Evolutionary conservation across 2,329 filamentous ascomycete genomes (phyloP).

Genomic region (Aspergillus flavus): DNA sequence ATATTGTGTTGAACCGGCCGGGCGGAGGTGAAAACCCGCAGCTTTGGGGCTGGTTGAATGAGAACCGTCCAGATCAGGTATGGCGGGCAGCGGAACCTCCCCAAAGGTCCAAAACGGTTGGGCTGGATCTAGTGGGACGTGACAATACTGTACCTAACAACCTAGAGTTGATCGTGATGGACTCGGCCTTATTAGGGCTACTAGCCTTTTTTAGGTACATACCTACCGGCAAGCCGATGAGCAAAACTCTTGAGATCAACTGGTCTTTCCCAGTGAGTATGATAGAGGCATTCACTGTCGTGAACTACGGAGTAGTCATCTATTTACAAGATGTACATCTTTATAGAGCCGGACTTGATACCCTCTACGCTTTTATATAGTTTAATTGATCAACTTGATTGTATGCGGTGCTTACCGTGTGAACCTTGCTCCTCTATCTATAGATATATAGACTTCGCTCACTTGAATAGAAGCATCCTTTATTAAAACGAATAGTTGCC

Average conservation of each 20-base stretch:
- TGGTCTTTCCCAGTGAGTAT: neutral
- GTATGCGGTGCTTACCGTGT: neutral
- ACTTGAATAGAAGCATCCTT: neutral
- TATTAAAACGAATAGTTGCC: neutral
- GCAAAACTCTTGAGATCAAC: neutral
- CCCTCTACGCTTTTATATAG: neutral
- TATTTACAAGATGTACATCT: neutral
- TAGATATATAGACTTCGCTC: neutral
- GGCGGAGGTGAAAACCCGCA: constrained; percentile 20
- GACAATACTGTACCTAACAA: constrained; percentile 18
- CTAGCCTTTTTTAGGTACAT: neutral
- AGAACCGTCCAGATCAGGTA: constrained; percentile 34
- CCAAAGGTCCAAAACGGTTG: constrained; percentile 42
- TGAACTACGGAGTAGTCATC: neutral
- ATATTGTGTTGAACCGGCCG: constrained; percentile 29
- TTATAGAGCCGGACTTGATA: neutral
- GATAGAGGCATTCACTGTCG: neutral
- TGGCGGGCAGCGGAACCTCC: constrained; percentile 33
- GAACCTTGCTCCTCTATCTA: neutral
- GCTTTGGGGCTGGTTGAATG: constrained; percentile 34
- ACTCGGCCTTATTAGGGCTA: neutral
- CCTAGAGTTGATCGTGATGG: neutral
- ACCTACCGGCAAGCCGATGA: neutral
- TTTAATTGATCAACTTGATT: neutral
- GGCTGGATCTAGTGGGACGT: constrained; percentile 27